Evolutionary conservation across 129 eudicot genomes (phyloP).

Genomic region (Cynara cardunculus): DNA sequence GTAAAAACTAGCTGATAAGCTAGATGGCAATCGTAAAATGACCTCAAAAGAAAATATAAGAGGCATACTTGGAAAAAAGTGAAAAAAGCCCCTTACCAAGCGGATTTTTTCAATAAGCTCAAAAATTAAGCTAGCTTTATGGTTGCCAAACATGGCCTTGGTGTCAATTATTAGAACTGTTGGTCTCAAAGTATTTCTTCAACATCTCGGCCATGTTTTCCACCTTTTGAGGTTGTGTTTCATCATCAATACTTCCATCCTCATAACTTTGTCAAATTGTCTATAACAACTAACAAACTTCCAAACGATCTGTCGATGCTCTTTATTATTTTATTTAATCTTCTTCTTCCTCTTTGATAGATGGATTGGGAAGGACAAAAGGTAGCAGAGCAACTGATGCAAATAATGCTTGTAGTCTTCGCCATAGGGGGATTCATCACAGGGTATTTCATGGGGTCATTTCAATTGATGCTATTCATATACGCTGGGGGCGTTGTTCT

Average conservation of each 20-base stretch:
- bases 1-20: neutral
- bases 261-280: neutral
- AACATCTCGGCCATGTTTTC: neutral
- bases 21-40: neutral
- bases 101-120: neutral
- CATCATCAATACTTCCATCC: neutral
- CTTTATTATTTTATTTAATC: neutral
- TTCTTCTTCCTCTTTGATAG: neutral
- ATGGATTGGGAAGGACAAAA: conserved; percentile 45
- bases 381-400: conserved; percentile 35
- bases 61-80: neutral
- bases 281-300: neutral
- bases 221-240: neutral
- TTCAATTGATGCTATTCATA: conserved; percentile 27
- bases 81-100: neutral
- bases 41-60: neutral
- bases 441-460: conserved; percentile 30
- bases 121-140: no score
- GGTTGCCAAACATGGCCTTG: no score
- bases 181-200: neutral
- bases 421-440: conserved; percentile 22
- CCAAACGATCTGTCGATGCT: neutral
- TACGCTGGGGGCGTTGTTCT: conserved; percentile 30
- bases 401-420: conserved; percentile 24
- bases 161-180: no score